phyloP scores from a whole-genome alignment of 257 asterid genomes.

The Knoxia roxburghii region DNA sequence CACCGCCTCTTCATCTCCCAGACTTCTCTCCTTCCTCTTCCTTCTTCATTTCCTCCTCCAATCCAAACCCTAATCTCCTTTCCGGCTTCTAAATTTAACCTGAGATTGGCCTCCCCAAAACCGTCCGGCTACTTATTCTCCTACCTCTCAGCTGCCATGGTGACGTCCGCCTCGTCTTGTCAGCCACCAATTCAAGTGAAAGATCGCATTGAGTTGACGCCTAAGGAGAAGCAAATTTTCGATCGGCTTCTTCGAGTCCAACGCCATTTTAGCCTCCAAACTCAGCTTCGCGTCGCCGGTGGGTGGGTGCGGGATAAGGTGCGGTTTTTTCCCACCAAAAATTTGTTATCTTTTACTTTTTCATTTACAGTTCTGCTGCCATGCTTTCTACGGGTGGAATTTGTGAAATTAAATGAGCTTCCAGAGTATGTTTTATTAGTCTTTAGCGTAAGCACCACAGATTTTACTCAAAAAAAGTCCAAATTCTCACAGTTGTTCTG shows the following conservation, averaged over 20 bases:
- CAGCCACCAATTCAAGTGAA: constrained; percentile 43
- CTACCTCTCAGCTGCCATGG: constrained; percentile 5
- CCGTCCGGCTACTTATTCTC: neutral
- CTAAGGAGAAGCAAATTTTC: constrained; percentile 64
- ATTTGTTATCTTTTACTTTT: neutral
- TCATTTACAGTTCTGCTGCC: neutral
- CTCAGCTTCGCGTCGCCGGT: constrained; percentile 96
- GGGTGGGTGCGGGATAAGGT: constrained; percentile 99
- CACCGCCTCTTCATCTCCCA: no score
- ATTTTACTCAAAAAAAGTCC: no score
- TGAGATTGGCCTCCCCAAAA: neutral
- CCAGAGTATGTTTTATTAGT: no score
- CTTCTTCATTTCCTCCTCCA: neutral
- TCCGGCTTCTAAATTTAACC: no score
- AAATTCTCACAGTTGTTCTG: neutral
- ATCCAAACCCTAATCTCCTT: neutral
- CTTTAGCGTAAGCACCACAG: no score
- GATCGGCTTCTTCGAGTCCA: constrained; percentile 59
- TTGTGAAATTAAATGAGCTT: no score
- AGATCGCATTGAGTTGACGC: constrained; percentile 60
- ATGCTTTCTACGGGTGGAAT: neutral
- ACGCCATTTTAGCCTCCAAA: constrained; percentile 48
- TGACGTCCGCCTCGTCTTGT: neutral
- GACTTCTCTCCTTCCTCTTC: neutral
- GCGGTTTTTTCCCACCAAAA: no score